These are phyloP conservation scores for Gossypium turneri DNA, from an alignment of 345 rosid genomes.

Conservation along the genomic window DNA sequence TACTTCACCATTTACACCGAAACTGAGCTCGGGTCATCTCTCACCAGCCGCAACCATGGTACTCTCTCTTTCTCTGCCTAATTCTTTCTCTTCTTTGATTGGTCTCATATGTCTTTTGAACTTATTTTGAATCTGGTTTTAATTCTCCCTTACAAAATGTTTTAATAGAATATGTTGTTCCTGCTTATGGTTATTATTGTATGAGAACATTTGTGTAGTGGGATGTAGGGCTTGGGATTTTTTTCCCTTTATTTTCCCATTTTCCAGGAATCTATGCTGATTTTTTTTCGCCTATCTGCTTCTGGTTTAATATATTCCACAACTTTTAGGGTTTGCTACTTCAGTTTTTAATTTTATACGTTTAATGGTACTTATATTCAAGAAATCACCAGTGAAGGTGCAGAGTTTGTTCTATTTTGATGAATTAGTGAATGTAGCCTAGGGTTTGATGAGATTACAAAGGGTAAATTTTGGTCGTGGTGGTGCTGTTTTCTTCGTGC, in stretches of 20 bases:
- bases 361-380: not conserved
- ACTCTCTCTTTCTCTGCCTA: not conserved
- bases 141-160: not conserved
- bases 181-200: not conserved
- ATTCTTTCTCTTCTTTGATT: not conserved
- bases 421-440: not conserved
- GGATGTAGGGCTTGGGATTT: not conserved
- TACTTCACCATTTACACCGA: not conserved
- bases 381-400: not conserved
- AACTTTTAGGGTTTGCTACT: not conserved
- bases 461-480: not conserved
- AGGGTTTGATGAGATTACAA: not conserved
- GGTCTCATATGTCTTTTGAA: not conserved
- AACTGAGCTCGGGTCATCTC: not conserved
- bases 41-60: slow-evolving; percentile 4
- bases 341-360: not conserved
- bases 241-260: not conserved
- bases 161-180: not conserved
- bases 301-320: not conserved
- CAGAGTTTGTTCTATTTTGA: not conserved
- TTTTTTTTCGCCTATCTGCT: not conserved
- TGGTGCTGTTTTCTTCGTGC: not conserved
- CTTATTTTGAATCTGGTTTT: not conserved
- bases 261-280: not conserved
- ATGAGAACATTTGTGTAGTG: not conserved